These are phyloP conservation scores for Leccinum uliginosum DNA, from an alignment of 768 basidiomycete genomes.

Conservation along the genomic window DNA sequence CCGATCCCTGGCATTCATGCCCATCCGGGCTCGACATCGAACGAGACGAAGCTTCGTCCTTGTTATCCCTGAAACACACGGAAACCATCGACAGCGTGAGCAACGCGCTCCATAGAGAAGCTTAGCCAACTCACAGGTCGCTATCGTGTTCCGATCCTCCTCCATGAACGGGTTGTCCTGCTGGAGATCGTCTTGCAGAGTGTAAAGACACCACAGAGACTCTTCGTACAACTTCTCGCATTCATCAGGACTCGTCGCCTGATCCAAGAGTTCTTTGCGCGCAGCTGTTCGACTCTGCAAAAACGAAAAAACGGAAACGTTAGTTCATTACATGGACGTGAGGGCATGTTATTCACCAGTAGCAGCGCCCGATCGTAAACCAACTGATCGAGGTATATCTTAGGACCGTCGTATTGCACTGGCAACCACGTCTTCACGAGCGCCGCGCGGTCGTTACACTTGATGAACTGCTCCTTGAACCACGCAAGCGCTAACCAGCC, in stretches of 20 bases:
- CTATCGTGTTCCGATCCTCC: constrained; percentile 75
- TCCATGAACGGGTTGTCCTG: constrained; percentile 81
- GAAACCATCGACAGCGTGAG: background rate
- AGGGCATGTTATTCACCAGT: constrained; percentile 50
- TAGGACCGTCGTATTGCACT: constrained; percentile 74
- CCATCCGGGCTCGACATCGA: constrained; percentile 71
- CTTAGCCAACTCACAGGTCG: constrained; percentile 53
- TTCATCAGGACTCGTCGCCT: constrained; percentile 68
- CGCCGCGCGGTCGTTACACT: constrained; percentile 89
- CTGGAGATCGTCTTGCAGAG: constrained; percentile 86
- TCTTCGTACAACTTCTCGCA: constrained; percentile 95
- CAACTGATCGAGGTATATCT: constrained; percentile 83
- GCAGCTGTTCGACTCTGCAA: constrained; percentile 88
- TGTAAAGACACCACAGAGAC: constrained; percentile 90
- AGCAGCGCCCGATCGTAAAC: constrained; percentile 89
- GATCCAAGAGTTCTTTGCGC: constrained; percentile 81
- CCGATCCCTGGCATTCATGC: constrained; percentile 69
- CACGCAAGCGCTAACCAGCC: constrained; percentile 61
- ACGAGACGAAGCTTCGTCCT: constrained; percentile 80
- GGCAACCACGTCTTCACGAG: constrained; percentile 86
- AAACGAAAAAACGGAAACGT: background rate
- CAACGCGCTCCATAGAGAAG: background rate
- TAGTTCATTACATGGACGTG: background rate
- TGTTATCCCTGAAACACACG: constrained; percentile 61
- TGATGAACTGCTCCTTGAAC: constrained; percentile 93